Evolutionary conservation across 2,329 filamentous ascomycete species (phyloP).

Genomic region (Aspergillus sp.): DNA sequence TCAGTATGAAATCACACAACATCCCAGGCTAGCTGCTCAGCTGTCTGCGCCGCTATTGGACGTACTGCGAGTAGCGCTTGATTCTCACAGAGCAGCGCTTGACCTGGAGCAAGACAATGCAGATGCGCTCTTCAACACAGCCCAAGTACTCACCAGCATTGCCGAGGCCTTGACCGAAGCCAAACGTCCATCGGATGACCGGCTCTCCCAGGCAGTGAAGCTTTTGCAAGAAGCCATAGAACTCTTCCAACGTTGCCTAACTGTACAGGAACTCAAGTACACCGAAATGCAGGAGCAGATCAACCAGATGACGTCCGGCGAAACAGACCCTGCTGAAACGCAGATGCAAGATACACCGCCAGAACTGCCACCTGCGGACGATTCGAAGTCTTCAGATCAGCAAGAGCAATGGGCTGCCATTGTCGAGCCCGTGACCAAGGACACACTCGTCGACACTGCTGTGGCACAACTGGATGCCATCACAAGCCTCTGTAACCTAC

Average conservation of each 20-base stretch:
- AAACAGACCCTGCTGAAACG: constrained; percentile 17
- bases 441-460: constrained; percentile 67
- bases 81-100: constrained; percentile 65
- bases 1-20: constrained; percentile 69
- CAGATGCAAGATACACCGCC: constrained; percentile 15
- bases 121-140: constrained; percentile 71
- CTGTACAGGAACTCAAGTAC: constrained; percentile 54
- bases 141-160: constrained; percentile 67
- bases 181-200: constrained; percentile 46
- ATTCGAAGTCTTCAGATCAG: constrained; percentile 28
- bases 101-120: constrained; percentile 62
- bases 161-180: constrained; percentile 61
- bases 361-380: constrained; percentile 15
- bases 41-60: constrained; percentile 56
- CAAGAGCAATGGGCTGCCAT: constrained; percentile 66
- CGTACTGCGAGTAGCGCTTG: constrained; percentile 61
- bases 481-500: constrained; percentile 54
- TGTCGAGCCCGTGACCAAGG: constrained; percentile 65
- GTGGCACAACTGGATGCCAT: constrained; percentile 63
- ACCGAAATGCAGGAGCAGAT: constrained; percentile 49
- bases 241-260: constrained; percentile 59
- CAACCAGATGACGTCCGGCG: constrained; percentile 38
- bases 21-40: constrained; percentile 62
- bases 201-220: constrained; percentile 51
- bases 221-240: constrained; percentile 63